Conservation (phyloP, 305 asterid species). For the Plantago lanceolata region DNA sequence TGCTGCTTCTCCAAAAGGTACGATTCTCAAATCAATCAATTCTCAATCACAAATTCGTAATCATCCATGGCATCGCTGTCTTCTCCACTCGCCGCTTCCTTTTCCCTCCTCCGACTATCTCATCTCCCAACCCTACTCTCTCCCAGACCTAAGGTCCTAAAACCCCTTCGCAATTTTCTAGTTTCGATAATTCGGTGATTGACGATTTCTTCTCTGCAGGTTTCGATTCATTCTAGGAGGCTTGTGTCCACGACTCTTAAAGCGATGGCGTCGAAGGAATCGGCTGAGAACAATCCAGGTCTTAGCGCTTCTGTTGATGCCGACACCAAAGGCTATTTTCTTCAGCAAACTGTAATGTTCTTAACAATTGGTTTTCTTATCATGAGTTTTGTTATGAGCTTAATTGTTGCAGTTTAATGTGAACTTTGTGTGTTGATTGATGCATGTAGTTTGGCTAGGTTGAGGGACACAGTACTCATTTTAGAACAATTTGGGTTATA, state of each 20-base stretch:
- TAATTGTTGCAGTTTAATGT: not conserved
- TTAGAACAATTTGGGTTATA: conserved; percentile 20
- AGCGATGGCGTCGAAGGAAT: conserved; percentile 67
- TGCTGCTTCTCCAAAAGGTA: not conserved
- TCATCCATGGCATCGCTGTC: conserved; percentile 12
- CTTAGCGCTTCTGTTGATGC: conserved; percentile 56
- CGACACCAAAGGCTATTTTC: conserved; percentile 76
- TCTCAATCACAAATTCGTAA: not conserved
- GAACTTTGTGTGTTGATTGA: no score
- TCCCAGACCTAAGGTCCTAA: conserved; percentile 40
- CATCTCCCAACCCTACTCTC: conserved; percentile 29
- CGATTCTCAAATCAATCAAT: not conserved
- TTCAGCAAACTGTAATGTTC: conserved; percentile 76
- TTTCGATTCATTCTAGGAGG: conserved; percentile 34
- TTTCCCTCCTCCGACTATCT: conserved; percentile 35
- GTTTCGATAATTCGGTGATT: not conserved
- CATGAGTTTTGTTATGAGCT: not conserved
- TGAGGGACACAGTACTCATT: not conserved
- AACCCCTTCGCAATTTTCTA: conserved; percentile 1
- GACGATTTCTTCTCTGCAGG: conserved; percentile 31
- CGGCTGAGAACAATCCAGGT: conserved; percentile 72
- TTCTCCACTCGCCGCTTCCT: conserved; percentile 39
- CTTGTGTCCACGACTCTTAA: conserved; percentile 30
- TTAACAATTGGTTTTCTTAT: not conserved
- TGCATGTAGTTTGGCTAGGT: no score